Evolutionary conservation across 768 basidiomycete species (phyloP).

Genomic region (Rhodotorula diobovata): DNA sequence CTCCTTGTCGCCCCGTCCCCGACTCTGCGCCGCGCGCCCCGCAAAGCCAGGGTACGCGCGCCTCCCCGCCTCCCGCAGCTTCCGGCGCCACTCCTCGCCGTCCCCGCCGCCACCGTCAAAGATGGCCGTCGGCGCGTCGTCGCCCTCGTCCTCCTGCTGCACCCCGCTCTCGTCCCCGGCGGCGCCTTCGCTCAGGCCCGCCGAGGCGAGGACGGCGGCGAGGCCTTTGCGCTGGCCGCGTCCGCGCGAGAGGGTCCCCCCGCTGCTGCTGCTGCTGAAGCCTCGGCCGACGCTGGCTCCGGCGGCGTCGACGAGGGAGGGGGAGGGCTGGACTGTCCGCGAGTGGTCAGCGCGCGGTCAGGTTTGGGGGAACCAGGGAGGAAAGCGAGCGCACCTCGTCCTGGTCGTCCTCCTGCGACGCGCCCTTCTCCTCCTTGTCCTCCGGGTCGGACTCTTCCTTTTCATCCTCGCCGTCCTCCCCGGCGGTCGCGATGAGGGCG

Average conservation of each 20-base stretch:
- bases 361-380: too few species aligned
- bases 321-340: background rate
- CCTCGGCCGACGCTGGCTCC: too few species aligned
- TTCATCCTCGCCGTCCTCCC: background rate
- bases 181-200: background rate
- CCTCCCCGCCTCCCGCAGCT: constrained; percentile 48
- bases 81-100: constrained; percentile 72
- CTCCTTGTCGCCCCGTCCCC: constrained; percentile 67
- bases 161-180: constrained; percentile 9
- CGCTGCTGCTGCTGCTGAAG: too few species aligned
- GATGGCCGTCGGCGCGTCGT: constrained; percentile 56
- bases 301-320: too few species aligned
- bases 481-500: background rate
- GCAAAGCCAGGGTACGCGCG: constrained; percentile 13
- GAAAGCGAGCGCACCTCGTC: background rate
- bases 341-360: background rate
- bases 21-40: background rate
- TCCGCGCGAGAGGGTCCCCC: background rate
- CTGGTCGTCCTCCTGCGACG: background rate
- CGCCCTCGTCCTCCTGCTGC: constrained; percentile 16
- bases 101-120: constrained; percentile 66
- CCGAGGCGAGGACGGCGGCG: background rate
- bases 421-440: constrained; percentile 6
- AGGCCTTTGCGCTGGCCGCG: background rate
- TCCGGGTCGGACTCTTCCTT: background rate